Percentiles rank a stretch among this genome's conserved stretches.
These are phyloP conservation scores for Pseudogymnoascus sp. DNA, from an alignment of 2,329 filamentous ascomycete species.

Conservation along the genomic window DNA sequence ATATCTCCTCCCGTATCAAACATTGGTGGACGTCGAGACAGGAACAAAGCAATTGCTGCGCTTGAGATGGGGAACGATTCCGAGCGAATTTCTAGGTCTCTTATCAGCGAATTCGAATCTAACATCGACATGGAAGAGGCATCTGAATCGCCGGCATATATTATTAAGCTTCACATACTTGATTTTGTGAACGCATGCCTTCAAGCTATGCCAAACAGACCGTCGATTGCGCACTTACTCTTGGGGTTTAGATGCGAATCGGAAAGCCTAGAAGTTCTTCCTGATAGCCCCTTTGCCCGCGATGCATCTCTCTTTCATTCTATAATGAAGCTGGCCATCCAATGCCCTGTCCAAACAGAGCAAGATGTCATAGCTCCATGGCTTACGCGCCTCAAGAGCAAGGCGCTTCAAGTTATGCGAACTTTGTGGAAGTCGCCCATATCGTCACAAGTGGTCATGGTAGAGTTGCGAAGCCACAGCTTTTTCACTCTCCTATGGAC, in stretches of 20 bases:
- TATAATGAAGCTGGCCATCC: conserved; percentile 62
- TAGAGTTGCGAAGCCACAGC: conserved; percentile 56
- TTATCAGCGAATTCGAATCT: conserved; percentile 60
- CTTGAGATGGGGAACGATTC: conserved; percentile 74
- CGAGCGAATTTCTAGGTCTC: conserved; percentile 66
- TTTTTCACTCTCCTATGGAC: conserved; percentile 3
- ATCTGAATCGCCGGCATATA: conserved; percentile 61
- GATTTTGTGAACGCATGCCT: conserved; percentile 80
- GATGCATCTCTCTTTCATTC: conserved; percentile 75
- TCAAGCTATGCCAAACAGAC: conserved; percentile 62
- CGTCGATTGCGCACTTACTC: conserved; percentile 82
- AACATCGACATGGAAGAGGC: conserved; percentile 66
- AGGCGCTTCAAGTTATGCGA: conserved; percentile 64
- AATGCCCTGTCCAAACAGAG: conserved; percentile 56
- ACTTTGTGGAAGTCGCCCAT: conserved; percentile 78
- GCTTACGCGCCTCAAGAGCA: conserved; percentile 60
- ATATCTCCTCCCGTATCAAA: conserved; percentile 53
- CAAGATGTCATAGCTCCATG: conserved; percentile 53
- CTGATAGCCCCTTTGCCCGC: conserved; percentile 61
- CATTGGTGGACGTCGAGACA: conserved; percentile 52
- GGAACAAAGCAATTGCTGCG: conserved; percentile 82
- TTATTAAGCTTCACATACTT: conserved; percentile 75
- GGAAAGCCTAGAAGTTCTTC: conserved; percentile 58
- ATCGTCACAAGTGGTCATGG: conserved; percentile 64
- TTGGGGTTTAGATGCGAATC: conserved; percentile 78